Percentiles rank a stretch among this genome's conserved stretches.
Evolutionary conservation across 768 basidiomycete genomes (phyloP).

Genomic region (Saitozyma podzolica): DNA sequence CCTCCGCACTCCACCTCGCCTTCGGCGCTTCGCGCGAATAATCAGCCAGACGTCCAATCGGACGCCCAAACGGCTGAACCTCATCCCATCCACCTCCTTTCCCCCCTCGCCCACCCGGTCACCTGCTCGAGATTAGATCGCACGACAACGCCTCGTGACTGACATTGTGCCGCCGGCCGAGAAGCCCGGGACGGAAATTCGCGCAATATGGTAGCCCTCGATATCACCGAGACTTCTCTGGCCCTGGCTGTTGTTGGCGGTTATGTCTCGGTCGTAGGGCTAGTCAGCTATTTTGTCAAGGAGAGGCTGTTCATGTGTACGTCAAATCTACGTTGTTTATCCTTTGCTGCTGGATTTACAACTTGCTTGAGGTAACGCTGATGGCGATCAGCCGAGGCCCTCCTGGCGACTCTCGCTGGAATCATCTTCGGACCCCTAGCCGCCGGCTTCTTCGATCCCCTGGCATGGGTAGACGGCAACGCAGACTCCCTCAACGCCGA

Average conservation of each 20-base stretch:
- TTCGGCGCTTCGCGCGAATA: too few species aligned
- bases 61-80: too few species aligned
- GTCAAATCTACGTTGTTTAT: constrained; percentile 5
- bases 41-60: too few species aligned
- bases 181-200: too few species aligned
- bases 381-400: constrained; percentile 39
- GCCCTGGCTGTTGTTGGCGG: constrained; percentile 47
- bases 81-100: too few species aligned
- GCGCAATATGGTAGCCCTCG: constrained; percentile 49
- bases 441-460: constrained; percentile 50
- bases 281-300: constrained; percentile 52
- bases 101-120: too few species aligned
- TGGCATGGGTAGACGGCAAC: constrained; percentile 44
- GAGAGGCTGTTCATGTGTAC: constrained; percentile 52
- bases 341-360: not conserved
- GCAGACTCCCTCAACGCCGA: constrained; percentile 12
- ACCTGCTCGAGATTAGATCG: too few species aligned
- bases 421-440: constrained; percentile 51
- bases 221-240: constrained; percentile 48
- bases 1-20: too few species aligned
- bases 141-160: too few species aligned
- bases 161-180: too few species aligned
- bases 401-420: constrained; percentile 37
- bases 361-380: not conserved
- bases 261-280: constrained; percentile 41